Base-by-base conservation (phyloP, 352 stramenopile genomes). In the Phytophthora pseudosyringae region DNA sequence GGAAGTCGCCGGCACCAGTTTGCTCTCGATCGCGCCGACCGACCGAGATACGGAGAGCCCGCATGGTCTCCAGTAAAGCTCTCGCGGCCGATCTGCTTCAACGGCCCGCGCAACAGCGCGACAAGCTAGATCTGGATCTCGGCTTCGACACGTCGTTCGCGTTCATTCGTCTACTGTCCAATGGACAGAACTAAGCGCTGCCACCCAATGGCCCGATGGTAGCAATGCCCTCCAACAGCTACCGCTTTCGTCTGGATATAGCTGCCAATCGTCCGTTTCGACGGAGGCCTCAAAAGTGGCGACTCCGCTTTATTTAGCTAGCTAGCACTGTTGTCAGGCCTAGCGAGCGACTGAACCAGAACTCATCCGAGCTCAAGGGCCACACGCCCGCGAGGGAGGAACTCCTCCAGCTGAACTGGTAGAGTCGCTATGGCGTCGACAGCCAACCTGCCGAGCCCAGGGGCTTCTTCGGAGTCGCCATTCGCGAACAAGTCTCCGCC, bases 291-390 rank as follows among this genome's bases (percentile, higher is more conserved):
- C 33, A 46, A 59, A 53, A 54, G 47, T 18, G 48, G 31, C 26
- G 35, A 11, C 44, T 39, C 16, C 43, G 43, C 51, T 63, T 68
- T 68, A 68, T 64, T 58, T 68, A 68, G 60, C 51, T 2, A 43
- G 13, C 15, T n/a, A 11, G 16, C 21, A 21, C 21, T 21, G 21
- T 21, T 21, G 21, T 21, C 21, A 21, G 21, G 21, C 21, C 21
- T 21, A 3, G 12, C 21, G 32, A 40, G 36, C 4, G 11, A 65
- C 18, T 18, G 18, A 49, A 13, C n/a, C 44, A 46, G 32, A 58
- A 62, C 25, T 69, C 44, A 57, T 57, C 47, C 32, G 12, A 48
- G 26, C 45, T 52, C 49, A 49, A 45, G 38, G 21, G 18, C 12
- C 36, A 44, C 38, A 10, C 13, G 16, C 9, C 28, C 7, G 16